phyloP scores from a whole-genome alignment of 352 stramenopile genomes.

The Globisporangium uncinulatum region DNA sequence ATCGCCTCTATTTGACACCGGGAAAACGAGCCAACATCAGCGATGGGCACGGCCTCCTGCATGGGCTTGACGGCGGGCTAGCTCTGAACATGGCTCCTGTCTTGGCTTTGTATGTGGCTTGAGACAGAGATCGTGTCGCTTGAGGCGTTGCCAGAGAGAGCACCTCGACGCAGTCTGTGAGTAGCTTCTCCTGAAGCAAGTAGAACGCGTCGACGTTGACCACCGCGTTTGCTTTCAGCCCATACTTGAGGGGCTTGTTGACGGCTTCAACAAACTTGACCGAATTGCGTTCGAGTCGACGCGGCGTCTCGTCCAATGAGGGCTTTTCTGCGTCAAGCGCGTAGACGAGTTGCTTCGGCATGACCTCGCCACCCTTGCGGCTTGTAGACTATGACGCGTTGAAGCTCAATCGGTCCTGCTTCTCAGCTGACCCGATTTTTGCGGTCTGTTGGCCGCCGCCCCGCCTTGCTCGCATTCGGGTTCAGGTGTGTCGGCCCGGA shows the following conservation, averaged over 20 bases:
- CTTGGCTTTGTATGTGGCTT: too few species aligned
- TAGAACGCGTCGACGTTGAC: not conserved
- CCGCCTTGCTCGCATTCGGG: not conserved
- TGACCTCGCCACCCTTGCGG: not conserved
- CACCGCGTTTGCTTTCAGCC: not conserved
- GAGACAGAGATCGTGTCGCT: not conserved
- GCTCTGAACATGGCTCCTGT: too few species aligned
- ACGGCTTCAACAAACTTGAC: not conserved
- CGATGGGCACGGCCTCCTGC: too few species aligned
- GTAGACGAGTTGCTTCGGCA: not conserved
- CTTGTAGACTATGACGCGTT: not conserved
- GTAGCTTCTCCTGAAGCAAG: not conserved
- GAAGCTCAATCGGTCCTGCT: not conserved
- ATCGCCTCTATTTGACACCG: not conserved
- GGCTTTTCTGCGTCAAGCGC: not conserved
- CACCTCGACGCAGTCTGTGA: not conserved
- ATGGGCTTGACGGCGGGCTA: too few species aligned
- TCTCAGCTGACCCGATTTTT: not conserved
- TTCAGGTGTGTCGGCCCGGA: not conserved
- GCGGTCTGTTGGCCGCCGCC: not conserved
- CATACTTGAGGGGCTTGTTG: not conserved
- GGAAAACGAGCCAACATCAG: not conserved
- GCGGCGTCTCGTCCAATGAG: not conserved
- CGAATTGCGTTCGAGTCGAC: not conserved
- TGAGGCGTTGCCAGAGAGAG: not conserved